These are phyloP conservation scores for Xerocomus minutiporus DNA, from an alignment of 1,284 basidiomycete genomes.

Conservation along the genomic window DNA sequence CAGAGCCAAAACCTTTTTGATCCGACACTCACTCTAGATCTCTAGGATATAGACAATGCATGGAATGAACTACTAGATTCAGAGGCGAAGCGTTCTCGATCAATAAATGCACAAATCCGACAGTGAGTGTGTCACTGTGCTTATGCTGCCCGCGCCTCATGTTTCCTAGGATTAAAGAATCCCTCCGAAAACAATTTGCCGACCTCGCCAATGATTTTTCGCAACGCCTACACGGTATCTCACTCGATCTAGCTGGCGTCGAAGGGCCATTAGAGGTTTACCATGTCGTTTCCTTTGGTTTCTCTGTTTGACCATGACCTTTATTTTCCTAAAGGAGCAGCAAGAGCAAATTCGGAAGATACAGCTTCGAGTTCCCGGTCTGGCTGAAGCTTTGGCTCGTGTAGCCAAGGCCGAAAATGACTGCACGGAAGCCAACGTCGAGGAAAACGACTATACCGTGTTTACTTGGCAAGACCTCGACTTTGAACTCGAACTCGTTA, in stretches of 20 bases:
- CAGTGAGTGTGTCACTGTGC: conserved; percentile 51
- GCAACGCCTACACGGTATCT: conserved; percentile 64
- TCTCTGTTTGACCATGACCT: conserved; percentile 17
- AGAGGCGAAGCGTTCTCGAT: conserved; percentile 75
- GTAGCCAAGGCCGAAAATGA: conserved; percentile 68
- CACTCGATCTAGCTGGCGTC: conserved; percentile 71
- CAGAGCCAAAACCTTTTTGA: conserved; percentile 6
- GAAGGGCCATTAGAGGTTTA: conserved; percentile 75
- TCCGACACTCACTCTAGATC: conserved; percentile 9
- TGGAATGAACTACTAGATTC: conserved; percentile 74
- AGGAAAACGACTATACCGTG: conserved; percentile 95
- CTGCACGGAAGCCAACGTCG: conserved; percentile 88
- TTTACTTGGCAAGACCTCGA: conserved; percentile 87
- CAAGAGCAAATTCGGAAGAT: conserved; percentile 51
- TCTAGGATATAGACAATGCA: conserved; percentile 69
- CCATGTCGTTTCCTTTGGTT: conserved; percentile 4
- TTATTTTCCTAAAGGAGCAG: conserved; percentile 41
- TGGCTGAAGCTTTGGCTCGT: conserved; percentile 52
- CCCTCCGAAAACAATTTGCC: conserved; percentile 80
- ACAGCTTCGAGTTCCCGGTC: conserved; percentile 58
- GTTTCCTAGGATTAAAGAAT: conserved; percentile 77
- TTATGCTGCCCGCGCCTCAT: conserved; percentile 9
- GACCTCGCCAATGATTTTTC: conserved; percentile 83
- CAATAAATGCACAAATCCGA: conserved; percentile 89
- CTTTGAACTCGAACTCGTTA: conserved; percentile 84